These are phyloP conservation scores for Hemisphaericaspora lyxosophila DNA, from an alignment of 1,139 yeast genomes.

Conservation along the genomic window DNA sequence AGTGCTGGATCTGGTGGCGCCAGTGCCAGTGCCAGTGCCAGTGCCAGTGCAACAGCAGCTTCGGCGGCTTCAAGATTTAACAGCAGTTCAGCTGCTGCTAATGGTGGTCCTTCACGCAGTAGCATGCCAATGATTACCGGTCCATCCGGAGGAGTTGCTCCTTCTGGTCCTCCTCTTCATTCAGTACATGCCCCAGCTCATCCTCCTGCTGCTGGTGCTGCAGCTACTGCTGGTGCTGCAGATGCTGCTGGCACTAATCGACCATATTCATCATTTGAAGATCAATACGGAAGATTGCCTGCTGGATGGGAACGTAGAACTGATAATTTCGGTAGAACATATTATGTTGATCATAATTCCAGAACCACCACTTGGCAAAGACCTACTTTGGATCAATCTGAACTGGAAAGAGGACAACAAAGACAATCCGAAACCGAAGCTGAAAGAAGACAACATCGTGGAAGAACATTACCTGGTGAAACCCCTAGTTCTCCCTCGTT, in stretches of 20 bases:
- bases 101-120: constrained; percentile 7
- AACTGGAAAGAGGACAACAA: constrained; percentile 62
- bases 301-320: constrained; percentile 99
- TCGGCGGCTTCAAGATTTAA: constrained; percentile 17
- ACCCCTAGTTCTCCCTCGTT: constrained; percentile 39
- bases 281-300: constrained; percentile 92
- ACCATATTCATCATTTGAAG: constrained; percentile 90
- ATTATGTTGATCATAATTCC: constrained; percentile 96
- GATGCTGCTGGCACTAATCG: constrained; percentile 35
- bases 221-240: constrained; percentile 19
- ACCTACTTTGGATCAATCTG: constrained; percentile 75
- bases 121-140: neutral
- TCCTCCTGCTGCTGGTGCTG: constrained; percentile 16
- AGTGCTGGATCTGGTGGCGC: constrained; percentile 7
- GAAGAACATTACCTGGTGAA: constrained; percentile 85
- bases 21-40: constrained; percentile 16
- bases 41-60: too few relatives aligned
- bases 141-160: neutral
- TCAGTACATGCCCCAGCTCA: constrained; percentile 8
- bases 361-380: constrained; percentile 98
- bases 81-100: constrained; percentile 11
- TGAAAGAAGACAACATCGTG: constrained; percentile 88
- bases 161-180: constrained; percentile 9
- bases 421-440: constrained; percentile 70
- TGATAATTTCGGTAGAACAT: constrained; percentile 94